Evolutionary conservation across 164 flowering plant genomes (phyloP).

Genomic region (Kingdonia uniflora): DNA sequence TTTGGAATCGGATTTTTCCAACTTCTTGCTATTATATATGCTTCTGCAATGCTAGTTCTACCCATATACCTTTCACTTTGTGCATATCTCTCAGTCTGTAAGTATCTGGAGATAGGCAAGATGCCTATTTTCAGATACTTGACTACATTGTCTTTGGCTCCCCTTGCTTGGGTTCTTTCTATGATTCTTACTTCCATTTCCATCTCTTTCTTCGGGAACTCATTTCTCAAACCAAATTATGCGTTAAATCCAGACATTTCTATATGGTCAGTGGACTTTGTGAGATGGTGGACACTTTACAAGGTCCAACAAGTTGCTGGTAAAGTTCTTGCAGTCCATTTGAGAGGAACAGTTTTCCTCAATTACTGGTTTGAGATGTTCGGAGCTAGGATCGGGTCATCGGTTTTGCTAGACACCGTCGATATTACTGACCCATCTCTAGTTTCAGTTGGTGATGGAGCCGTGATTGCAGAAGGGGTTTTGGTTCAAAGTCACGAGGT

Average conservation of each 20-base stretch:
- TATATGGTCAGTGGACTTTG: constrained; percentile 55
- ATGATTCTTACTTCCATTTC: constrained; percentile 41
- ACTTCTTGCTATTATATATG: constrained; percentile 37
- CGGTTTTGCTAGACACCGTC: constrained; percentile 57
- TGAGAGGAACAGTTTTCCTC: constrained; percentile 66
- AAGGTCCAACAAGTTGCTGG: constrained; percentile 57
- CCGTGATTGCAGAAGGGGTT: constrained; percentile 66
- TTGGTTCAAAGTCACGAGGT: constrained; percentile 70
- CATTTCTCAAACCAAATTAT: constrained; percentile 61
- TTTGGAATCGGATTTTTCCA: constrained; percentile 33
- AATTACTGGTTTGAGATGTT: constrained; percentile 72
- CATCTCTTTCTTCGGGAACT: constrained; percentile 57
- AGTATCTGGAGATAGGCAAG: neutral
- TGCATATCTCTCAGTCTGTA: constrained; percentile 38
- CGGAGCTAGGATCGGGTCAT: constrained; percentile 65
- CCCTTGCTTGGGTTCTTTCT: constrained; percentile 61
- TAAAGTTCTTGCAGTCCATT: constrained; percentile 55
- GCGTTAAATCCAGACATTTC: constrained; percentile 43
- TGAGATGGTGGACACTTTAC: constrained; percentile 77
- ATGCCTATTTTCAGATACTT: constrained; percentile 22
- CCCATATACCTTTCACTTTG: constrained; percentile 50
- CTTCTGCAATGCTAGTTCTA: constrained; percentile 32
- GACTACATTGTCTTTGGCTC: constrained; percentile 35
- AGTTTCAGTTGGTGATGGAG: constrained; percentile 61
- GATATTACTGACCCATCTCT: constrained; percentile 73